These are phyloP conservation scores for Ceratocystis colombiana DNA, from an alignment of 2,329 filamentous ascomycete genomes.

Conservation along the genomic window DNA sequence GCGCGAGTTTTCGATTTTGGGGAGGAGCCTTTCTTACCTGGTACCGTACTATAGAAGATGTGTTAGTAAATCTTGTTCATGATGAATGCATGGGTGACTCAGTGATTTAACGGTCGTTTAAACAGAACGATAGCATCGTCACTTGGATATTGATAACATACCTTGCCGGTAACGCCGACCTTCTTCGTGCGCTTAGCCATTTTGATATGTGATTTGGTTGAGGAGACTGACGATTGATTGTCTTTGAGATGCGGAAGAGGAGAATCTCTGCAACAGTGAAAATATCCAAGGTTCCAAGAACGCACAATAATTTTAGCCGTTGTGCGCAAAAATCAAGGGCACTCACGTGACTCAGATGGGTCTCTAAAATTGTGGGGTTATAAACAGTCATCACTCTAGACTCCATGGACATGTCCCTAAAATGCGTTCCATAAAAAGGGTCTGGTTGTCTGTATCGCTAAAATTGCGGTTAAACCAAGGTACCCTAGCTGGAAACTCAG, in stretches of 20 bases:
- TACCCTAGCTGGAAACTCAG: conserved; percentile 18
- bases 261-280: conserved; percentile 24
- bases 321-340: conserved; percentile 25
- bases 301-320: conserved; percentile 25
- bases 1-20: conserved; percentile 8
- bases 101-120: background rate
- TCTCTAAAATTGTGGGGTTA: conserved; percentile 14
- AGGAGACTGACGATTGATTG: conserved; percentile 25
- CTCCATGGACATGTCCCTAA: background rate
- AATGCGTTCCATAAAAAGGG: conserved; percentile 10
- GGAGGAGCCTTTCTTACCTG: conserved; percentile 51
- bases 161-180: conserved; percentile 77
- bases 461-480: background rate
- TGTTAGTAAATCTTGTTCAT: conserved; percentile 17
- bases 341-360: conserved; percentile 24
- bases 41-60: conserved; percentile 71
- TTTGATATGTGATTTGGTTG: conserved; percentile 42
- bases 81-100: conserved; percentile 1
- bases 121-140: conserved; percentile 14
- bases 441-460: background rate
- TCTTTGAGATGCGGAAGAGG: conserved; percentile 27
- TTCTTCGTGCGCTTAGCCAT: conserved; percentile 96
- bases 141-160: conserved; percentile 31
- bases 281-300: conserved; percentile 24
- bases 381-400: conserved; percentile 17